Evolutionary conservation across 163 green algal species (phyloP), one percentile per base, ranked within the genome.

Genomic region (Prototheca stagnorum): DNA sequence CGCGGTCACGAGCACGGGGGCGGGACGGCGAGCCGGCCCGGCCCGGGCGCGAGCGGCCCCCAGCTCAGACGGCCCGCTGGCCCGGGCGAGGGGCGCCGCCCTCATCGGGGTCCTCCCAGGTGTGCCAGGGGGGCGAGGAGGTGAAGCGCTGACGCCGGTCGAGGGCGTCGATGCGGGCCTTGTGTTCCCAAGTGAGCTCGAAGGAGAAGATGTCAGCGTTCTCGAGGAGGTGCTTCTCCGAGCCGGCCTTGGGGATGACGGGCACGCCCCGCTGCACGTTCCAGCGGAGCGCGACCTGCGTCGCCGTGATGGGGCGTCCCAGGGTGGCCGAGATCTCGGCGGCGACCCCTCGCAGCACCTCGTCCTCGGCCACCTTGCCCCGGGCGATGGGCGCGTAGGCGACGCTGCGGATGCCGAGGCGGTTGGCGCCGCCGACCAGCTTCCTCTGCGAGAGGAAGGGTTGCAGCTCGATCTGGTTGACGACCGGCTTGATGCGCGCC

Each of bases 391-490:
- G 66, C 0, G 54, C 66, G 56, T 78, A 74, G 15, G 64, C 77
- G 28, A 80, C 64, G 50, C 59, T 67, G 6, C 49, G 24, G 29
- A 74, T 47, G 21, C 55, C 68, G 57, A 56, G 59, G 22, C 72
- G 53, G 39, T 64, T 62, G 44, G 68, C 78, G 39, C 82, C 72
- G 20, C 78, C 80, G 3, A 93, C 65, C 5, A 93, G 60, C 64
- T 87, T 86, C 40, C 78, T 58, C 64, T 93, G 78, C 3, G 78
- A 42, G 41, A 84, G 63, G 34, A 80, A 51, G 1, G 82, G 82
- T 64, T 94, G 84, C 51, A 92, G 61, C 77, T 94, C 84, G 20
- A 91, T 51, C 60, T 92, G 81, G 63, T 85, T 84, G 21, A 80
- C 62, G 2, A 70, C 58, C 4, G 79, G 79, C 39, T 68, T 70